Percentiles rank a stretch among this genome's conserved stretches.
Evolutionary conservation across 2,329 filamentous ascomycete species (phyloP).

Genomic region (Pseudogymnoascus sp.): DNA sequence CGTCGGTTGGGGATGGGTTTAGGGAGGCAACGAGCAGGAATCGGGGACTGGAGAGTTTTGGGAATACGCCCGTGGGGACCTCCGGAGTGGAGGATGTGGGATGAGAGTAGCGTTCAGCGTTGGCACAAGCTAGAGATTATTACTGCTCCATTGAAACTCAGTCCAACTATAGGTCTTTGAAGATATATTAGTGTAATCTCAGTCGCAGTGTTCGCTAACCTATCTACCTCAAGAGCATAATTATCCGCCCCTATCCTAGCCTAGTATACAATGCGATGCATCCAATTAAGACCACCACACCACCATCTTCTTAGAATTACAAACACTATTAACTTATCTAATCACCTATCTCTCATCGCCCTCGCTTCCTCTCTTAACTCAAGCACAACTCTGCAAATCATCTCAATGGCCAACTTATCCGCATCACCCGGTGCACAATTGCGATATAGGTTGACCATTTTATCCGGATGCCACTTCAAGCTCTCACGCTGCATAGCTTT

Average conservation of each 20-base stretch:
- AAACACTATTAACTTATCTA: neutral
- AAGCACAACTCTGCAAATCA: neutral
- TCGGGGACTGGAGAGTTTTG: conserved; percentile 34
- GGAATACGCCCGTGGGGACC: conserved; percentile 29
- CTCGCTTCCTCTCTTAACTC: neutral
- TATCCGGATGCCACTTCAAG: neutral
- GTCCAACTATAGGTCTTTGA: neutral
- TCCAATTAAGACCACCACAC: neutral
- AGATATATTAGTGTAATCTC: conserved; percentile 11
- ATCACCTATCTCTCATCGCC: neutral
- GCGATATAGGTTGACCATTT: neutral
- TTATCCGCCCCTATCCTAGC: neutral
- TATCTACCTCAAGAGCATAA: neutral
- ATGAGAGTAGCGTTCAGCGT: conserved; percentile 13
- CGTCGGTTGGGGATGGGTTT: conserved; percentile 5
- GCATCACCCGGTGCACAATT: neutral
- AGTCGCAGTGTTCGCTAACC: conserved; percentile 12
- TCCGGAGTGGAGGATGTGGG: conserved; percentile 26
- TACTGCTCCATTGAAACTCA: too few relatives aligned
- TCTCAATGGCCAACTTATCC: neutral
- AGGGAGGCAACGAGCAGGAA: conserved; percentile 14
- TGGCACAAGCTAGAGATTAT: too few relatives aligned
- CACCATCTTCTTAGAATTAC: neutral
- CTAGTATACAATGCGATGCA: neutral
- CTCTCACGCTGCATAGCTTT: neutral